phyloP scores from a whole-genome alignment of 192 early-diverging fungal species.

The Oehlia diaphana region DNA sequence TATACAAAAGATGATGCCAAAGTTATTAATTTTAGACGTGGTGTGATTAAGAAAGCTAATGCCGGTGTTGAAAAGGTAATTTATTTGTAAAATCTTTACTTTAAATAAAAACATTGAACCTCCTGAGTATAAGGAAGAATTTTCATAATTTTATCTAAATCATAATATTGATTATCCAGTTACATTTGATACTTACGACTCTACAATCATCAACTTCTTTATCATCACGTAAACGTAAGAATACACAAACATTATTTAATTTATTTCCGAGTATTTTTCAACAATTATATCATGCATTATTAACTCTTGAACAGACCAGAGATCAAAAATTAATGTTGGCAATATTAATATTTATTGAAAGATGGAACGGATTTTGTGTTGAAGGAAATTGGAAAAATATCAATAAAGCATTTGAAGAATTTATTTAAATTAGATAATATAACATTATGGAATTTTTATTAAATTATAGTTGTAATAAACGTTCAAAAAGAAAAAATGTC shows the following conservation, averaged over 20 bases:
- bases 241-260: slow-evolving; percentile 19
- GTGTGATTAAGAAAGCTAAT: neutral
- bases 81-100: neutral
- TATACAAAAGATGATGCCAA: slow-evolving; percentile 9
- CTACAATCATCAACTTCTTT: slow-evolving; percentile 15
- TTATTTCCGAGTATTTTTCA: slow-evolving; percentile 20
- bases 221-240: slow-evolving; percentile 34
- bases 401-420: slow-evolving; percentile 13
- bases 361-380: slow-evolving; percentile 20
- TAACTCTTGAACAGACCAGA: neutral
- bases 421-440: neutral
- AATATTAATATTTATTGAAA: slow-evolving; percentile 29
- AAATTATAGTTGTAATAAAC: too few relatives aligned
- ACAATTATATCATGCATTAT: slow-evolving; percentile 14
- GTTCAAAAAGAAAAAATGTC: too few relatives aligned
- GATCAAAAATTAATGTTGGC: slow-evolving; percentile 14
- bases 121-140: too few relatives aligned
- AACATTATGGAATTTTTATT: too few relatives aligned
- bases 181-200: neutral
- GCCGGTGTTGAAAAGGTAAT: slow-evolving; percentile 2
- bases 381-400: slow-evolving; percentile 29
- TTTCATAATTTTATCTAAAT: neutral
- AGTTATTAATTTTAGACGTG: slow-evolving; percentile 8
- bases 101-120: too few relatives aligned
- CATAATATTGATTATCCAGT: neutral